Base-by-base conservation (phyloP, 1,284 basidiomycete species). In the Thelephora terrestris region DNA sequence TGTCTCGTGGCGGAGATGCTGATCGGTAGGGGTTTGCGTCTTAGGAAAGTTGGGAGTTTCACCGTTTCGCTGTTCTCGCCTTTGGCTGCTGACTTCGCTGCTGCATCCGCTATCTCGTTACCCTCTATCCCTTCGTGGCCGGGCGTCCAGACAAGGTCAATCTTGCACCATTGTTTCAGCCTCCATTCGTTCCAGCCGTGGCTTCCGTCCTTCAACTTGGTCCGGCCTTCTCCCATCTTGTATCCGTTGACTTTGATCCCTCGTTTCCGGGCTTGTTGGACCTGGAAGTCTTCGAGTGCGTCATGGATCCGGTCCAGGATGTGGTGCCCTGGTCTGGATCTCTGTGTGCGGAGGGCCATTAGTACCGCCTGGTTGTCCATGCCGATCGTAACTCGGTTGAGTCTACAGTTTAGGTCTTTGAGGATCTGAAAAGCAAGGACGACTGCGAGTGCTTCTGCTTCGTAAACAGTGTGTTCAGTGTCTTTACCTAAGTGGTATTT, bases 401-500 rank as follows among this genome's bases (percentile, higher is more conserved):
- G 5, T 32, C 18, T 7, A 24, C 37, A 2, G 6, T 34, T 5
- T 24, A 32, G 25, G 18, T 29, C 7, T 17, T 29, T 23, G 16
- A 57, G 37, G 2, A 59, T 47, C n/a, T 58, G 37, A 2, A 55
- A 5, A 7, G 45, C 57, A 1, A 62, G 49, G 1, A 58, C 45
- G 1, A 60, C 46, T 3, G 61, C 64, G 0, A 64, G 54, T 0
- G 54, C 45, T 52, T 68, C 60, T 0, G 56, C 63, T 46, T 69
- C 62, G 49, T 60, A 63, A 2, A 63, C 60, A 0, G 61, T 62
- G 55, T 67, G 63, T 12, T 55, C n/a, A 1, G 20, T 46, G 1
- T 47, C 44, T 0, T 47, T 32, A 1, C 64, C 64, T 0, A 66
- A 57, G 47, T 61, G 47, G 40, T 51, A 54, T 0, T 44, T 48